Percentiles rank a stretch among this genome's conserved stretches.
phyloP scores from a whole-genome alignment of 2,329 filamentous ascomycete genomes.

The Aquanectria penicillioides region DNA sequence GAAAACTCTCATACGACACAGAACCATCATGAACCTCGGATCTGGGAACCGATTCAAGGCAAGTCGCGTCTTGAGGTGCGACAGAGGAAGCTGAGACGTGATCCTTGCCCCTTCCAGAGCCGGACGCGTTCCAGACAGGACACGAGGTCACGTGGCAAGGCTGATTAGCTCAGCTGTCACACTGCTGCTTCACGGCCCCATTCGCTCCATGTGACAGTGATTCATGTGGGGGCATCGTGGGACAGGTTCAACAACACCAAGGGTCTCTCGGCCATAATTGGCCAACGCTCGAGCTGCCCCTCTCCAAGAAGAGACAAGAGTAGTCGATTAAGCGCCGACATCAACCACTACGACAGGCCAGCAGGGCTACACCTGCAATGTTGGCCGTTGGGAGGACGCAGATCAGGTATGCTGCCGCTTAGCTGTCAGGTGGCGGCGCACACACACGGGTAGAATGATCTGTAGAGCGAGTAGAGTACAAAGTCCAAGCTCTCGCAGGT shows the following conservation, averaged over 20 bases:
- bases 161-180: neutral
- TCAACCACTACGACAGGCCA: constrained; percentile 34
- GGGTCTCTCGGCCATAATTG: constrained; percentile 37
- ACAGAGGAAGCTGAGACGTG: constrained; percentile 31
- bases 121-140: constrained; percentile 30
- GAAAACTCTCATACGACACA: constrained; percentile 3
- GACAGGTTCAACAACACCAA: constrained; percentile 38
- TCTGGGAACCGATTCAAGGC: constrained; percentile 6
- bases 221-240: constrained; percentile 34
- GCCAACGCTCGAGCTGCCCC: constrained; percentile 35
- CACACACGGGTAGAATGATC: too few relatives aligned
- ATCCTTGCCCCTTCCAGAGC: constrained; percentile 16
- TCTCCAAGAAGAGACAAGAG: constrained; percentile 34
- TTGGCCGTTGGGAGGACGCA: constrained; percentile 32
- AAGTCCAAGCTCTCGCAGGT: constrained; percentile 37
- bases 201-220: constrained; percentile 32
- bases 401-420: constrained; percentile 30
- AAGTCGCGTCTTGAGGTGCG: constrained; percentile 33
- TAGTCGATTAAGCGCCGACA: constrained; percentile 45
- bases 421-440: constrained; percentile 36
- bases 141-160: constrained; percentile 39
- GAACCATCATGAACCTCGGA: constrained; percentile 33
- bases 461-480: constrained; percentile 36
- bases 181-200: constrained; percentile 1
- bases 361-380: constrained; percentile 38